A percentile compares a stretch with the other conserved stretches of the same genome.
phyloP scores from a whole-genome alignment of 148 eudicot species.

The Silene latifolia region DNA sequence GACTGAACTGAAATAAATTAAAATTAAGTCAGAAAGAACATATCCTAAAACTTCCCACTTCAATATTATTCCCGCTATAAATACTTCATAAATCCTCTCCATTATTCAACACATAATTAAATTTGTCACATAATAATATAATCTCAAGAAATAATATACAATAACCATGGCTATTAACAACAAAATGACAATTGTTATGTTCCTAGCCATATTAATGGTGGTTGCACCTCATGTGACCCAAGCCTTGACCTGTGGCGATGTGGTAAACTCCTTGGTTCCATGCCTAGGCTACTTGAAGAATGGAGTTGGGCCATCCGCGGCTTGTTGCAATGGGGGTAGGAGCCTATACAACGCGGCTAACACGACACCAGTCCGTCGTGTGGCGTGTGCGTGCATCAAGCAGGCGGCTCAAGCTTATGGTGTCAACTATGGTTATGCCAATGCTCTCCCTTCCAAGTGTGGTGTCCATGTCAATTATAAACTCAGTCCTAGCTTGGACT shows the following conservation, averaged over 20 bases:
- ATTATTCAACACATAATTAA: not conserved
- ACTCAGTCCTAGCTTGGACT: slow-evolving; percentile 18
- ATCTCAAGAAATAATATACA: not conserved
- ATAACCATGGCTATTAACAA: slow-evolving; percentile 7
- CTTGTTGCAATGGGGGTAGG: slow-evolving; percentile 32
- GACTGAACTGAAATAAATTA: no score
- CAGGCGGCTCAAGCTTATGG: slow-evolving; percentile 17
- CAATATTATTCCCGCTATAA: not conserved
- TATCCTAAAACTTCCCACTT: not conserved
- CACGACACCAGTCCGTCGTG: slow-evolving; percentile 22
- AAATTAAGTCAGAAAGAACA: no score
- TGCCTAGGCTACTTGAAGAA: slow-evolving; percentile 33
- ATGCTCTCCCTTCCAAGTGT: slow-evolving; percentile 27
- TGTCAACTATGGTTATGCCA: slow-evolving; percentile 24
- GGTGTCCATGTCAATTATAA: slow-evolving; percentile 20
- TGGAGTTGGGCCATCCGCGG: slow-evolving; percentile 19
- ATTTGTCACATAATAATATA: not conserved
- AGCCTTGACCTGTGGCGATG: slow-evolving; percentile 27
- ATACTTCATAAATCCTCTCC: not conserved
- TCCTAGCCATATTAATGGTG: slow-evolving; percentile 19
- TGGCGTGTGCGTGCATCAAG: slow-evolving; percentile 32
- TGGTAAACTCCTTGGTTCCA: slow-evolving; percentile 15
- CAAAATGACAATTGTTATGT: slow-evolving; percentile 15
- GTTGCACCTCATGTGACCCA: slow-evolving; percentile 25
- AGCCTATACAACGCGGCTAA: slow-evolving; percentile 17